Evolutionary conservation across 108 stramenopile species (phyloP).

Genomic region (Discostella stelligeroides): DNA sequence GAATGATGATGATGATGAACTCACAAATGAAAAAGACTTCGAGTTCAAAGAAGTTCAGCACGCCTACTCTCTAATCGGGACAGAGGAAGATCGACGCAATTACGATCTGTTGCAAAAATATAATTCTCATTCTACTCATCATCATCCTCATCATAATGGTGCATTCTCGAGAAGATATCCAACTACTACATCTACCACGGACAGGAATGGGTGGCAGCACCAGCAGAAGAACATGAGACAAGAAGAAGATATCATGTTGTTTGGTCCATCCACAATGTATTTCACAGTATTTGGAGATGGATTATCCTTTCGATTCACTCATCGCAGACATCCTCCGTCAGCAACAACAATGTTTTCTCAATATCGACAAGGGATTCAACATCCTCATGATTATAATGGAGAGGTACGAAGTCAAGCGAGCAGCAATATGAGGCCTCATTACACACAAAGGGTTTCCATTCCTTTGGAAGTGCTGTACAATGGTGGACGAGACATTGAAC

Average conservation of each 20-base stretch:
- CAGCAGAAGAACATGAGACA: not conserved
- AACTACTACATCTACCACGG: conserved; percentile 7
- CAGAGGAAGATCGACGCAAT: conserved; percentile 49
- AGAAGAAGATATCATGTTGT: not conserved
- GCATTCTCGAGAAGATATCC: conserved; percentile 4
- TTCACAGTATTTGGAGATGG: conserved; percentile 46
- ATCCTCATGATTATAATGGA: not conserved
- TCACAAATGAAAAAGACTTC: conserved; percentile 44
- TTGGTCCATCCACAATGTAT: conserved; percentile 24
- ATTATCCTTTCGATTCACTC: conserved; percentile 26
- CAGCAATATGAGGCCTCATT: conserved; percentile 50
- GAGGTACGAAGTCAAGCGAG: conserved; percentile 5
- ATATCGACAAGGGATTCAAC: no score
- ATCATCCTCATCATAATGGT: not conserved
- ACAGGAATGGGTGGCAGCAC: not conserved
- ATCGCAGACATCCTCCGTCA: no score
- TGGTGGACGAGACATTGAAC: conserved; percentile 39
- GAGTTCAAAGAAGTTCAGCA: conserved; percentile 77
- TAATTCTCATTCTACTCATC: not conserved
- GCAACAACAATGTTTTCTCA: no score
- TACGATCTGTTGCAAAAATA: conserved; percentile 42
- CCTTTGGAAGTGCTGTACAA: conserved; percentile 63
- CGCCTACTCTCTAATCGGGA: conserved; percentile 70
- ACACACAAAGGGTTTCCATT: conserved; percentile 61
- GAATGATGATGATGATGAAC: conserved; percentile 1